These are phyloP conservation scores for Polytolypa hystricis DNA, from an alignment of 2,329 filamentous ascomycete genomes.

Conservation along the genomic window DNA sequence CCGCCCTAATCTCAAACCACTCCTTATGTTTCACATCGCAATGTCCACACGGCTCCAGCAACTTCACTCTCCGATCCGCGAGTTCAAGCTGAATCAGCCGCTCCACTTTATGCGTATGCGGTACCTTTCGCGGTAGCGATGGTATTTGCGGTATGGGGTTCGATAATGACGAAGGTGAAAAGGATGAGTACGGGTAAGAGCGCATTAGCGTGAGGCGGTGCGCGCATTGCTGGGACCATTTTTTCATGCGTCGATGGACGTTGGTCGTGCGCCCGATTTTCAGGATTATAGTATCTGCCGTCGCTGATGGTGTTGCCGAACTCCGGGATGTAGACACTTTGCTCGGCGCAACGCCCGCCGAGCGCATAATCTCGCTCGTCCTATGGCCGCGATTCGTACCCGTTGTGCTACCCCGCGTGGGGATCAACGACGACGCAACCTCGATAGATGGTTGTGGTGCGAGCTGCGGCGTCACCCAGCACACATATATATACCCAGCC, in stretches of 20 bases:
- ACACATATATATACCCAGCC: conserved; percentile 94
- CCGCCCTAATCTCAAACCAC: conserved; percentile 87
- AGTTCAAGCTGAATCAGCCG: conserved; percentile 83
- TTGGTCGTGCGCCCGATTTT: conserved; percentile 63
- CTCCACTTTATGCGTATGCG: conserved; percentile 79
- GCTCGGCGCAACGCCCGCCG: conserved; percentile 23
- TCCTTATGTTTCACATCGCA: conserved; percentile 83
- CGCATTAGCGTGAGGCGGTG: conserved; percentile 79
- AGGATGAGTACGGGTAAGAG: conserved; percentile 73
- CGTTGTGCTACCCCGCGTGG: conserved; percentile 26
- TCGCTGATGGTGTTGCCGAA: conserved; percentile 11
- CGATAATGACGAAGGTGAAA: conserved; percentile 22
- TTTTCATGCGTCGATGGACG: conserved; percentile 78
- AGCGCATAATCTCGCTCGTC: conserved; percentile 27
- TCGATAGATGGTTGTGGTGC: conserved; percentile 25
- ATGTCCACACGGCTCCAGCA: conserved; percentile 52
- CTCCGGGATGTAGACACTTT: conserved; percentile 1
- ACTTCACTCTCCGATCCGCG: conserved; percentile 46
- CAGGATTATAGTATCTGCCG: conserved; percentile 50
- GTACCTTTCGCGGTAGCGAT: conserved; percentile 39
- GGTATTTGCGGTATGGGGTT: conserved; percentile 5
- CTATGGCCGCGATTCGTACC: conserved; percentile 21
- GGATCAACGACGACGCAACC: conserved; percentile 49
- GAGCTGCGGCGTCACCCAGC: conserved; percentile 72
- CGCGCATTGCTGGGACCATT: conserved; percentile 89